Percentiles rank a stretch among this genome's conserved stretches.
Conservation (phyloP, 257 asterid species). For the Petrea volubilis region DNA sequence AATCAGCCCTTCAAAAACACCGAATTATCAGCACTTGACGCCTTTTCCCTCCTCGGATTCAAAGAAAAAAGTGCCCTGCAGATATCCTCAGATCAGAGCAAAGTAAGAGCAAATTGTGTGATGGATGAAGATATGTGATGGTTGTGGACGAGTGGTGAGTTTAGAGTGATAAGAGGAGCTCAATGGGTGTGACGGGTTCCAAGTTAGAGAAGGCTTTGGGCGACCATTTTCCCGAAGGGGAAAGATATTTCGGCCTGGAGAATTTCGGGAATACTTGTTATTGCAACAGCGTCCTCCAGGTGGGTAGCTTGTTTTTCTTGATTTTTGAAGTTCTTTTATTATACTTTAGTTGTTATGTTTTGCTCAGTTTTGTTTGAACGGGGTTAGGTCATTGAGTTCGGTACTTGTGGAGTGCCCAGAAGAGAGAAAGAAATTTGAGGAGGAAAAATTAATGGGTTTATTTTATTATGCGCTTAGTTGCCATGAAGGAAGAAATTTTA, state of each 20-base stretch:
- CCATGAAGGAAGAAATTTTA: not conserved
- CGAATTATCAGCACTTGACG: not conserved
- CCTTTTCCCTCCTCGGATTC: not conserved
- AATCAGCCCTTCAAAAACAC: conserved; percentile 15
- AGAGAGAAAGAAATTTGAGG: not conserved
- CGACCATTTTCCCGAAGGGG: conserved; percentile 80
- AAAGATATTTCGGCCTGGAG: conserved; percentile 71
- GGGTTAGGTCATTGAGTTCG: conserved; percentile 13
- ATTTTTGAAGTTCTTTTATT: not conserved
- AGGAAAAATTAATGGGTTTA: not conserved
- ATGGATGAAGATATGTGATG: conserved; percentile 1
- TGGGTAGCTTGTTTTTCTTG: not conserved
- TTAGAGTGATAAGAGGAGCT: conserved; percentile 58
- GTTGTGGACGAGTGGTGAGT: conserved; percentile 1
- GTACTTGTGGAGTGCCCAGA: not conserved
- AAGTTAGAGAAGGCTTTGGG: conserved; percentile 73
- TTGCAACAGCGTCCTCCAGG: conserved; percentile 75
- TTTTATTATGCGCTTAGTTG: not conserved
- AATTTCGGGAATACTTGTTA: conserved; percentile 78
- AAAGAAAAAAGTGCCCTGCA: not conserved
- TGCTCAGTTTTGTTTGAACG: not conserved
- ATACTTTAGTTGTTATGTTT: conserved; percentile 5
- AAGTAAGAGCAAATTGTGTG: not conserved
- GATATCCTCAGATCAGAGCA: not conserved
- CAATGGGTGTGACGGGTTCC: conserved; percentile 74